Evolutionary conservation across 2,329 filamentous ascomycete genomes (phyloP).

Genomic region (Paecilomyces sp.): DNA sequence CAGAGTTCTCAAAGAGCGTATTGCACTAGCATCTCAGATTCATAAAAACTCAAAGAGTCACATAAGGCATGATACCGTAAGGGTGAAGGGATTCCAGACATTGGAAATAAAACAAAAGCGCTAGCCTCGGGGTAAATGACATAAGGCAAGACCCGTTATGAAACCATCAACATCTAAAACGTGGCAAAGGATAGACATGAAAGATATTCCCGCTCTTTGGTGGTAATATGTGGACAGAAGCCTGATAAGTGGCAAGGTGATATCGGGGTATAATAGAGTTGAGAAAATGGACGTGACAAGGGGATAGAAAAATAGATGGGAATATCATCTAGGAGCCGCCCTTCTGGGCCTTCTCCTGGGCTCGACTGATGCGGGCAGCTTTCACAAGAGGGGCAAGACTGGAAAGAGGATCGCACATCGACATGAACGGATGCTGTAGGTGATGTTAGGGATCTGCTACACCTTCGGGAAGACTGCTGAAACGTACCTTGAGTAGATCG

Average conservation of each 20-base stretch:
- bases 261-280: constrained; percentile 16
- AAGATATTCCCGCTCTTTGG: constrained; percentile 2
- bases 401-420: constrained; percentile 62
- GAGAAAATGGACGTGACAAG: constrained; percentile 14
- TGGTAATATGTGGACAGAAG: not conserved
- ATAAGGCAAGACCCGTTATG: not conserved
- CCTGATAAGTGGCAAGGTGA: constrained; percentile 3
- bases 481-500: constrained; percentile 79
- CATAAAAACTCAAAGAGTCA: not conserved
- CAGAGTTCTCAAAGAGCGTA: not conserved
- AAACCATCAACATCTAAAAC: constrained; percentile 1
- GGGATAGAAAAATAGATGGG: constrained; percentile 13
- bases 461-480: not conserved
- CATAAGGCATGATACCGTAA: not conserved
- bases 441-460: constrained; percentile 12
- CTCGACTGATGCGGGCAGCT: constrained; percentile 75
- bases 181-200: constrained; percentile 2
- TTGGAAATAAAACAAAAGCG: not conserved
- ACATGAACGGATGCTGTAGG: constrained; percentile 71
- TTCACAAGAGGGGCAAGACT: constrained; percentile 81
- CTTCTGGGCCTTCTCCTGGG: constrained; percentile 74
- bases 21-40: not conserved
- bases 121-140: not conserved
- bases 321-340: constrained; percentile 28
- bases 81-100: not conserved